These are phyloP conservation scores for Clarkia xantiana DNA, from an alignment of 345 rosid species.

Conservation along the genomic window DNA sequence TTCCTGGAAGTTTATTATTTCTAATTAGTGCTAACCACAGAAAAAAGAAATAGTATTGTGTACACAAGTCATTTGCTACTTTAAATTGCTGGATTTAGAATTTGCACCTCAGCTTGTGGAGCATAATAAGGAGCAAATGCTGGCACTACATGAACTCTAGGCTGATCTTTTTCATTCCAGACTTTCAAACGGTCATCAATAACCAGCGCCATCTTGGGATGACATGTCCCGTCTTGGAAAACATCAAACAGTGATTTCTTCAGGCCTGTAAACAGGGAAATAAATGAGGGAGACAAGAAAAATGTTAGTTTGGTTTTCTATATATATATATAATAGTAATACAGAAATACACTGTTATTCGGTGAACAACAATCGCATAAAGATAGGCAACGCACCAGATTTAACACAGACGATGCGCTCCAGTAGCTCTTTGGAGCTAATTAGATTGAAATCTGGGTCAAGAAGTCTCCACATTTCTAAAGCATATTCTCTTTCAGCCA, in stretches of 20 bases:
- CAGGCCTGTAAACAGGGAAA: conserved; percentile 29
- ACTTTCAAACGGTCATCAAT: conserved; percentile 96
- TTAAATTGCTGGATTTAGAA: conserved; percentile 7
- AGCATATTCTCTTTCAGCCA: conserved; percentile 99
- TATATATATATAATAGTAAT: too few species aligned
- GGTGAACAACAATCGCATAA: neutral
- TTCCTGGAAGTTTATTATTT: conserved; percentile 33
- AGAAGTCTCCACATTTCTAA: conserved; percentile 99
- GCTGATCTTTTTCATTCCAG: conserved; percentile 98
- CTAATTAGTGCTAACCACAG: conserved; percentile 9
- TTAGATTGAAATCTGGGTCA: conserved; percentile 92
- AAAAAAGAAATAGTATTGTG: neutral
- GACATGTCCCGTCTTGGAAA: conserved; percentile 76
- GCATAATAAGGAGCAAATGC: conserved; percentile 97
- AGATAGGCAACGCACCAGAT: conserved; percentile 42
- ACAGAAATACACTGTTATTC: too few species aligned
- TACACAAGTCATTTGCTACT: neutral
- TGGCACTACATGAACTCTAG: conserved; percentile 95
- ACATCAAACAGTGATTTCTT: conserved; percentile 83
- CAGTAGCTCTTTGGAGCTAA: conserved; percentile 53
- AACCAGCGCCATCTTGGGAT: conserved; percentile 94
- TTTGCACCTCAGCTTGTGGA: conserved; percentile 85
- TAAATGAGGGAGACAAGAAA: neutral
- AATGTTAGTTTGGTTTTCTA: neutral
- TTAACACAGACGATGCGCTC: conserved; percentile 89